Percentiles rank a stretch among this genome's conserved stretches.
These are phyloP conservation scores for Coniochaeta sp. DNA, from an alignment of 2,329 filamentous ascomycete genomes.

Conservation along the genomic window DNA sequence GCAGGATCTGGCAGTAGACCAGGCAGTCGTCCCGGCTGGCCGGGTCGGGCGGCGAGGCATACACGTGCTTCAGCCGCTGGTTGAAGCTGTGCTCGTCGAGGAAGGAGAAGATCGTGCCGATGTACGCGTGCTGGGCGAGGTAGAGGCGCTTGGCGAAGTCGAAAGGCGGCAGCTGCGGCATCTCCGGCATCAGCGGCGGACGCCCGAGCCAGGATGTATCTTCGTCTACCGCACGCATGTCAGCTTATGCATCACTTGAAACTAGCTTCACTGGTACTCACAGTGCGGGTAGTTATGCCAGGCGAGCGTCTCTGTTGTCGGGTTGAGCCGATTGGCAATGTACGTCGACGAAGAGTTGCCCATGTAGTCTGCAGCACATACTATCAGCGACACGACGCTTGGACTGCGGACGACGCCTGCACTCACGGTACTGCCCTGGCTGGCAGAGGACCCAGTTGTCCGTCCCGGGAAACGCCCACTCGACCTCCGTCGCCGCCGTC, in stretches of 20 bases:
- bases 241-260: not conserved
- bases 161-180: constrained; percentile 29
- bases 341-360: constrained; percentile 8
- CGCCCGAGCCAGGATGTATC: constrained; percentile 7
- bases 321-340: constrained; percentile 6
- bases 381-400: not conserved
- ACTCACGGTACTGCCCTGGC: constrained; percentile 7
- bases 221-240: not conserved
- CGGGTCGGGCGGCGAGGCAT: constrained; percentile 30
- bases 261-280: not conserved
- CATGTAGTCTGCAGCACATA: constrained; percentile 3
- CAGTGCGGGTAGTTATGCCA: constrained; percentile 6
- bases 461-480: constrained; percentile 5
- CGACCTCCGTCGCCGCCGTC: constrained; percentile 7
- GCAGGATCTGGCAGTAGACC: constrained; percentile 35
- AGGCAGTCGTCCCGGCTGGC: constrained; percentile 36
- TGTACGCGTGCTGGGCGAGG: constrained; percentile 39
- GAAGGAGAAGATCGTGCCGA: constrained; percentile 44
- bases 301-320: constrained; percentile 6
- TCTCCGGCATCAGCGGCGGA: constrained; percentile 6
- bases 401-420: not conserved
- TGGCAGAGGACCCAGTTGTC: constrained; percentile 7
- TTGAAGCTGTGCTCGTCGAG: constrained; percentile 35
- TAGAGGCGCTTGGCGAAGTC: constrained; percentile 39
- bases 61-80: constrained; percentile 29